These are phyloP conservation scores for Plantago ovata DNA, from an alignment of 257 asterid species.

Conservation along the genomic window DNA sequence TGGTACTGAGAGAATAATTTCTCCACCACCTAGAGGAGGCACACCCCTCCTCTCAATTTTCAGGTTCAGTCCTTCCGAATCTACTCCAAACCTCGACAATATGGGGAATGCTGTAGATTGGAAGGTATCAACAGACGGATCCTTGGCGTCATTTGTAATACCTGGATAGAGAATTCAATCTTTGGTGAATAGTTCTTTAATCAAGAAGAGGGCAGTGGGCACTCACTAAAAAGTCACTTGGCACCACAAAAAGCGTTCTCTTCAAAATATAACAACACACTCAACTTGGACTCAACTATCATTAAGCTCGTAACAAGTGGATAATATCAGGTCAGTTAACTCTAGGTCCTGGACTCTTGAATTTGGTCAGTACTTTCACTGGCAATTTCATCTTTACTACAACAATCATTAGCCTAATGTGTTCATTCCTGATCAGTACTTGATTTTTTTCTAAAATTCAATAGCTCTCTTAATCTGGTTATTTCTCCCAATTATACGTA, in stretches of 20 bases:
- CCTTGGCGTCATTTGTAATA: slow-evolving; percentile 83
- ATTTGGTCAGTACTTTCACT: too few species aligned
- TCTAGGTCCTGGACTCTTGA: background rate
- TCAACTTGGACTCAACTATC: too few species aligned
- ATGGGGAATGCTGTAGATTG: slow-evolving; percentile 60
- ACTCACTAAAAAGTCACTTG: background rate
- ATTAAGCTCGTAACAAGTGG: background rate
- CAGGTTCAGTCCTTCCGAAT: slow-evolving; percentile 62
- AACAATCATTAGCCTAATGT: background rate
- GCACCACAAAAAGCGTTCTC: background rate
- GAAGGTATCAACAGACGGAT: slow-evolving; percentile 87
- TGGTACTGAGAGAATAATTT: slow-evolving; percentile 64
- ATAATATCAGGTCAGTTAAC: background rate
- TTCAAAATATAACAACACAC: slow-evolving; percentile 2
- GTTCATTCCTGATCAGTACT: too few species aligned
- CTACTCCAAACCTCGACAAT: slow-evolving; percentile 80
- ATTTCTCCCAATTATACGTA: too few species aligned
- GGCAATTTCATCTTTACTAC: too few species aligned
- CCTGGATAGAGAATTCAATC: slow-evolving; percentile 36
- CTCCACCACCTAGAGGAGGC: slow-evolving; percentile 92
- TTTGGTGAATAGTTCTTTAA: slow-evolving; percentile 6
- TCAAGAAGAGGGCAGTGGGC: slow-evolving; percentile 3
- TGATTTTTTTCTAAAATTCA: too few species aligned
- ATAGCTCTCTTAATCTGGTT: too few species aligned
- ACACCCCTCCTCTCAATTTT: slow-evolving; percentile 82